Conservation (phyloP, 129 eudicot genomes). For the Smallanthus sonchifolius region DNA sequence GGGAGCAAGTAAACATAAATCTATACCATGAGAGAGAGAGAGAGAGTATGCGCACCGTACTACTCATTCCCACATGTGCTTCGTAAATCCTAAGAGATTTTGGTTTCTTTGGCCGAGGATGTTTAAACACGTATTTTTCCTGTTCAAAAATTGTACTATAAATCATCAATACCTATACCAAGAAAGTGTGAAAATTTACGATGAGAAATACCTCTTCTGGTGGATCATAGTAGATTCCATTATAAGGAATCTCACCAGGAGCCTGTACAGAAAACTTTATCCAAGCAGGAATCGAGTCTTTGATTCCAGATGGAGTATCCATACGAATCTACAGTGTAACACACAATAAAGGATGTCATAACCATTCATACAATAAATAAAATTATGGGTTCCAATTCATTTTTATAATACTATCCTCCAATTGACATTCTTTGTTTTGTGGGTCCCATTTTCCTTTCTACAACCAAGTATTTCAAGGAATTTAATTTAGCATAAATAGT, state of each 20-base stretch:
- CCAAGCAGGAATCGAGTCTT: constrained; percentile 99
- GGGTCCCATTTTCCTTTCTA: constrained; percentile 10
- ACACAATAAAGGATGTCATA: background rate
- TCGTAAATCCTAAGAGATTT: constrained; percentile 89
- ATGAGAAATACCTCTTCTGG: constrained; percentile 70
- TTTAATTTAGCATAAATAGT: background rate
- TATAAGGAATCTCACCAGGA: constrained; percentile 93
- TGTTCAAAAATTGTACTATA: constrained; percentile 29
- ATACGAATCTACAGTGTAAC: constrained; percentile 66
- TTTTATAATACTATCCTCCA: background rate
- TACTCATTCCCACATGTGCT: constrained; percentile 99
- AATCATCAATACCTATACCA: constrained; percentile 5
- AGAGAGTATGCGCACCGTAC: constrained; percentile 59
- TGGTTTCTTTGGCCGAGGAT: constrained; percentile 89
- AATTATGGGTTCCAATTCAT: background rate
- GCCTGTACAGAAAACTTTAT: constrained; percentile 91
- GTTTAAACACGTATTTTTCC: constrained; percentile 82
- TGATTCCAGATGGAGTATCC: constrained; percentile 96
- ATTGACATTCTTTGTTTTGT: background rate
- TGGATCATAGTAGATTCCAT: constrained; percentile 97
- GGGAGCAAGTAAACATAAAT: constrained; percentile 1
- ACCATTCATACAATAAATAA: background rate
- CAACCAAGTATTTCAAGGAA: background rate
- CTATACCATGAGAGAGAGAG: constrained; percentile 26
- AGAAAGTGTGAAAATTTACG: background rate